A percentile compares a stretch with the other conserved stretches of the same genome.
These are phyloP conservation scores for Luvunga scandens DNA, from an alignment of 345 rosid species.

Conservation along the genomic window DNA sequence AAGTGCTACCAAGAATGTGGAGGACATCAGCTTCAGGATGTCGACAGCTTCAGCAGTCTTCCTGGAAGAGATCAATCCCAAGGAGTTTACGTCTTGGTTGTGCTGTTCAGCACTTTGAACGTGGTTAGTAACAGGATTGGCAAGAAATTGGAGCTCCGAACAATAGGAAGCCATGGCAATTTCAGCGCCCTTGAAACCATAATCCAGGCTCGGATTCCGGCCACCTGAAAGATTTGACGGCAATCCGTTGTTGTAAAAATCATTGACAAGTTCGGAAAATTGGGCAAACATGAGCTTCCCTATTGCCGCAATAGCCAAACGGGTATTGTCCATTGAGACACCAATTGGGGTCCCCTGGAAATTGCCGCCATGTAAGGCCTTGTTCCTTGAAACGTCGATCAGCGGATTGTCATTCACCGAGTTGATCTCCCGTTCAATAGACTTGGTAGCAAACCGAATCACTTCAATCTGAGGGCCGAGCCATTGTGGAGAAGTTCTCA, in stretches of 20 bases:
- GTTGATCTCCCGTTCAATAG: conserved; percentile 53
- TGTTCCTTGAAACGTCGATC: conserved; percentile 67
- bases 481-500: conserved; percentile 59
- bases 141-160: conserved; percentile 53
- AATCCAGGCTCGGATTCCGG: conserved; percentile 71
- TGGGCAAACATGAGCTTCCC: conserved; percentile 61
- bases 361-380: conserved; percentile 70
- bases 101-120: conserved; percentile 61
- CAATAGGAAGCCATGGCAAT: conserved; percentile 72
- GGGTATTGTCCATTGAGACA: conserved; percentile 52
- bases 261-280: conserved; percentile 69
- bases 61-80: conserved; percentile 55
- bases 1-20: conserved; percentile 53
- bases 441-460: conserved; percentile 42
- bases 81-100: conserved; percentile 58
- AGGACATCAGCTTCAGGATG: conserved; percentile 50
- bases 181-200: conserved; percentile 77
- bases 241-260: conserved; percentile 73
- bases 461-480: conserved; percentile 60
- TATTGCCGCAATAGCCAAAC: conserved; percentile 45
- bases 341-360: conserved; percentile 63
- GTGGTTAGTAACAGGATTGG: conserved; percentile 54
- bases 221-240: conserved; percentile 70
- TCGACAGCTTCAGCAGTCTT: conserved; percentile 62
- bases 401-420: conserved; percentile 66